Evolutionary conservation across 164 flowering plant genomes (phyloP).

Genomic region (Annona squamosa): DNA sequence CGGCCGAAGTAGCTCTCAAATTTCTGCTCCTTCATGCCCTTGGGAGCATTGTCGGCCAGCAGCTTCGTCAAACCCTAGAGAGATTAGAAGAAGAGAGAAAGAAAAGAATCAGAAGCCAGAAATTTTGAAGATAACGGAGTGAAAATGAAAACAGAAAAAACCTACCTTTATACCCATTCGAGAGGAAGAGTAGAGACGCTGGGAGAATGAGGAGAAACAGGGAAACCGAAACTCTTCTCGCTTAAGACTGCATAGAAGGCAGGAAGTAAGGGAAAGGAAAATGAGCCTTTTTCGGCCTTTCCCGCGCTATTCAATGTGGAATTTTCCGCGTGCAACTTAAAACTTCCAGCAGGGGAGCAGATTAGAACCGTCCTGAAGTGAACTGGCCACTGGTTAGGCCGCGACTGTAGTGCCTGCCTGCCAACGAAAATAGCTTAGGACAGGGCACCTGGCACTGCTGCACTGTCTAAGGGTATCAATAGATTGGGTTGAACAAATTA

Average conservation of each 20-base stretch:
- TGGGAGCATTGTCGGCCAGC: slow-evolving; percentile 87
- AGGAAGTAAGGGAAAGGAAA: not conserved
- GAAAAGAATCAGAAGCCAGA: not conserved
- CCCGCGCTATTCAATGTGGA: not conserved
- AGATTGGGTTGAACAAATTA: too few relatives aligned
- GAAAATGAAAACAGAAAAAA: not conserved
- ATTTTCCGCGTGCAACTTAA: too few relatives aligned
- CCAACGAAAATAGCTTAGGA: too few relatives aligned
- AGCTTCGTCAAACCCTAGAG: slow-evolving; percentile 95
- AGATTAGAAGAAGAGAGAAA: not conserved
- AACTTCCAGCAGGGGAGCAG: too few relatives aligned
- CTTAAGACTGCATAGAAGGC: not conserved
- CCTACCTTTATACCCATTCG: slow-evolving; percentile 24
- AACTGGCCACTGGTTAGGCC: too few relatives aligned
- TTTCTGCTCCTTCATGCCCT: slow-evolving; percentile 83
- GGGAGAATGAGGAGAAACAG: not conserved
- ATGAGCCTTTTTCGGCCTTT: not conserved
- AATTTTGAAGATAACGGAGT: too few relatives aligned
- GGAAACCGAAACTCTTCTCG: not conserved
- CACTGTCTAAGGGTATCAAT: too few relatives aligned
- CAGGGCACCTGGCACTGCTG: too few relatives aligned
- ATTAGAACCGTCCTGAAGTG: too few relatives aligned
- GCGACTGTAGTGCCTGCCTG: too few relatives aligned
- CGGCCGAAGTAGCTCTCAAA: slow-evolving; percentile 90
- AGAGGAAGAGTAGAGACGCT: not conserved